These are phyloP conservation scores for Carex scoparia DNA, from an alignment of 176 grass and related monocot species.

Conservation along the genomic window DNA sequence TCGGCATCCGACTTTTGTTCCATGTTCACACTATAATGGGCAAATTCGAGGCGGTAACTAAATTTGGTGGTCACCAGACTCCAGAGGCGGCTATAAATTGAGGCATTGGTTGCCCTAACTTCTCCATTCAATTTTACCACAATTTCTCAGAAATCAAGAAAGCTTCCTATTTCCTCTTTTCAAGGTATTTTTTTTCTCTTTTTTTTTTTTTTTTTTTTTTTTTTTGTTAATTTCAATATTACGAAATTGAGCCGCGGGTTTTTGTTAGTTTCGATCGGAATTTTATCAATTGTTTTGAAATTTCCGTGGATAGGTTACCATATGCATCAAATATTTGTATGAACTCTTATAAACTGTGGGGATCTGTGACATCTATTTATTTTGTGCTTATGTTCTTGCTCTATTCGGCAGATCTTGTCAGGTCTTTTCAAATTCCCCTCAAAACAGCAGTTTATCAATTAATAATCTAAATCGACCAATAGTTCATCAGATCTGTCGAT, in stretches of 20 bases:
- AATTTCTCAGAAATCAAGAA: conserved; percentile 11
- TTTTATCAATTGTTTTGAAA: too few relatives aligned
- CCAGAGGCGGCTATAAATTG: neutral
- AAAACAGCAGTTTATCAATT: neutral
- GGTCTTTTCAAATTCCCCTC: neutral
- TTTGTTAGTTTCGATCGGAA: neutral
- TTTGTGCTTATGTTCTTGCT: neutral
- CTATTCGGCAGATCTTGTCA: neutral
- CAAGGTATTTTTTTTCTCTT: neutral
- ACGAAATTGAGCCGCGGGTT: neutral
- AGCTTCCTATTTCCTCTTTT: neutral
- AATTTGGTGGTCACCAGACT: neutral
- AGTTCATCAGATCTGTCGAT: neutral
- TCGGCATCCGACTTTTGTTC: neutral
- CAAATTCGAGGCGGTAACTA: conserved; percentile 8
- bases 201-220: neutral
- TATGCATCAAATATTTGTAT: neutral
- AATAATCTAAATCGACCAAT: neutral
- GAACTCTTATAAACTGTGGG: neutral
- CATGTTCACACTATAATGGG: neutral
- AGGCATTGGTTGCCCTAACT: too few relatives aligned
- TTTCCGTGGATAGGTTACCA: neutral
- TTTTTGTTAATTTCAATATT: neutral
- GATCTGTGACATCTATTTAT: neutral
- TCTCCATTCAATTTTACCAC: neutral